Evolutionary conservation across 257 asterid genomes (phyloP).

Genomic region (Capsicum pubescens): DNA sequence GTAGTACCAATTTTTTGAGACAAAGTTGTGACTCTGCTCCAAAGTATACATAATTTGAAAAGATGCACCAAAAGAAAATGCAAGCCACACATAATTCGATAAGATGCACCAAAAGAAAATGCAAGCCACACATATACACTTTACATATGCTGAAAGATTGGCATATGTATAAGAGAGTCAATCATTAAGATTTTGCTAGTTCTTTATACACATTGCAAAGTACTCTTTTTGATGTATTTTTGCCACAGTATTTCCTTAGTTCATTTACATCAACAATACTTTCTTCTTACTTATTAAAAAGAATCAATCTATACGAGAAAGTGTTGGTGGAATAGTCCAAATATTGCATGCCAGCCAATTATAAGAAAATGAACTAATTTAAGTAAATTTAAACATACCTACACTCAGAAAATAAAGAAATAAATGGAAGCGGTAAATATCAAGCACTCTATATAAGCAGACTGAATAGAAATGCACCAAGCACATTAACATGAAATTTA

Average conservation of each 20-base stretch:
- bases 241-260: slow-evolving; percentile 4
- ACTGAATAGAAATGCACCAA: slow-evolving; percentile 5
- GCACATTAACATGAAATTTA: slow-evolving; percentile 14
- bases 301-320: not conserved
- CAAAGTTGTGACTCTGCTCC: not conserved
- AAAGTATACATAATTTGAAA: not conserved
- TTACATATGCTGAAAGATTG: not conserved
- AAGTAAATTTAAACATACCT: not conserved
- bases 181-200: not conserved
- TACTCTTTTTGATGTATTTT: slow-evolving; percentile 9
- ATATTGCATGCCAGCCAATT: slow-evolving; percentile 21
- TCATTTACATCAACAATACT: slow-evolving; percentile 2
- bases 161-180: not conserved
- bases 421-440: not conserved
- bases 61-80: not conserved
- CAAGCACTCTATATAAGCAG: not conserved
- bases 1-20: not conserved
- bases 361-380: not conserved
- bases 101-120: not conserved
- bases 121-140: not conserved
- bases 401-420: not conserved
- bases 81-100: not conserved
- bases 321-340: not conserved
- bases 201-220: not conserved
- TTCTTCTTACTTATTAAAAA: not conserved